Percentiles rank a stretch among this genome's conserved stretches.
Evolutionary conservation across 495 filamentous ascomycete species (phyloP).

Genomic region (Penicillium salamii): DNA sequence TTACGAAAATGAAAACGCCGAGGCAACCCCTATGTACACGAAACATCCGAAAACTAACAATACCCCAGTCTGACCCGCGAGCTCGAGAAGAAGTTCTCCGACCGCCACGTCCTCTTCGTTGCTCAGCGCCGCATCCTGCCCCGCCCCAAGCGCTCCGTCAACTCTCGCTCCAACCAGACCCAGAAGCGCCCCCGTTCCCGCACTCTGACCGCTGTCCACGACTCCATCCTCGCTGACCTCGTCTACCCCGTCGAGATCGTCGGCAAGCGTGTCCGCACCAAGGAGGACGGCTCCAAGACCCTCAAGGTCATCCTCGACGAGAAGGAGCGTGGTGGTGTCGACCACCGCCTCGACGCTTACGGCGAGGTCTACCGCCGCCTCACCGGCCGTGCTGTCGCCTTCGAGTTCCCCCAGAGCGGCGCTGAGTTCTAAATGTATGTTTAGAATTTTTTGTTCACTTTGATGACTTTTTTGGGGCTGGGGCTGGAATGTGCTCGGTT

Average conservation of each 20-base stretch:
- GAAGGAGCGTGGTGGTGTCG: slow-evolving; percentile 98
- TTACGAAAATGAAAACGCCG: no score
- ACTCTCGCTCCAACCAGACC: slow-evolving; percentile 86
- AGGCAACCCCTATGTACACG: no score
- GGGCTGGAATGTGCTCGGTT: slow-evolving; percentile 18
- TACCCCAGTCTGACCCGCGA: slow-evolving; percentile 86
- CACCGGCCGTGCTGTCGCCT: slow-evolving; percentile 88
- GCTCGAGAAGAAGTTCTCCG: slow-evolving; percentile 99
- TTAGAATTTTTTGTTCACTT: slow-evolving; percentile 9
- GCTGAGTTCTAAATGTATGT: slow-evolving; percentile 69
- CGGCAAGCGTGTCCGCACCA: slow-evolving; percentile 93
- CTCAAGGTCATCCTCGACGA: slow-evolving; percentile 98
- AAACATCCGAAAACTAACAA: slow-evolving; percentile 7
- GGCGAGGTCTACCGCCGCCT: slow-evolving; percentile 96
- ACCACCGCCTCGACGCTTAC: slow-evolving; percentile 98
- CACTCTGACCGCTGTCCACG: slow-evolving; percentile 96
- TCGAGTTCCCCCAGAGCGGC: slow-evolving; percentile 92
- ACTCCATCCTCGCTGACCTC: slow-evolving; percentile 90
- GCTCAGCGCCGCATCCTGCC: slow-evolving; percentile 98
- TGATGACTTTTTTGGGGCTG: slow-evolving; percentile 11
- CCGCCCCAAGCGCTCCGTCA: slow-evolving; percentile 92
- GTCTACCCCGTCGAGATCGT: slow-evolving; percentile 99
- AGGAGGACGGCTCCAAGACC: slow-evolving; percentile 95
- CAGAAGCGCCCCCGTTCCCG: slow-evolving; percentile 98
- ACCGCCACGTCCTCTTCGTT: slow-evolving; percentile 98